These are phyloP conservation scores for Microcyclospora tardicrescens DNA, from an alignment of 2,329 filamentous ascomycete species.

Conservation along the genomic window DNA sequence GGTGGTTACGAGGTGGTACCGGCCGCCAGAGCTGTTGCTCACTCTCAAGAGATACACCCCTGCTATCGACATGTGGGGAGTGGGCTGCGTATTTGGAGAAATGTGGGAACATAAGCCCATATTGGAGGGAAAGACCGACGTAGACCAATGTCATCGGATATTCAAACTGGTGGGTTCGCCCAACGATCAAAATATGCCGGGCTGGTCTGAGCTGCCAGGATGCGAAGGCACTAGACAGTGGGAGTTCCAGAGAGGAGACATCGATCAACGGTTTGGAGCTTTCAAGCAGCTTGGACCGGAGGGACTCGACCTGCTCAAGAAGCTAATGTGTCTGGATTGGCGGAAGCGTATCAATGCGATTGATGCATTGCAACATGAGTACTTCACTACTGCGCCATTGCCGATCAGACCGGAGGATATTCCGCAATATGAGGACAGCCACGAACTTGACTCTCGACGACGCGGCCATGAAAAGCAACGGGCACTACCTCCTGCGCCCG, in stretches of 20 bases:
- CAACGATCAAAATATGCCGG: conserved; percentile 83
- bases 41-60: conserved; percentile 88
- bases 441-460: conserved; percentile 76
- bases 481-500: conserved; percentile 73
- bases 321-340: conserved; percentile 83
- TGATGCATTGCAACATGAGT: conserved; percentile 83
- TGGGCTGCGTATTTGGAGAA: conserved; percentile 96
- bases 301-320: conserved; percentile 66
- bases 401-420: conserved; percentile 76
- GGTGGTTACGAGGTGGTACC: conserved; percentile 94
- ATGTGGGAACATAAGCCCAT: conserved; percentile 95
- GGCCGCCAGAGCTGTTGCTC: conserved; percentile 82
- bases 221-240: conserved; percentile 59
- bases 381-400: conserved; percentile 67
- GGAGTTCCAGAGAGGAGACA: conserved; percentile 48
- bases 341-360: conserved; percentile 78
- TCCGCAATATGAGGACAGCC: conserved; percentile 85
- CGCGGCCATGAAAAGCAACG: conserved; percentile 80
- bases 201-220: conserved; percentile 71
- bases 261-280: conserved; percentile 56
- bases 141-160: conserved; percentile 82
- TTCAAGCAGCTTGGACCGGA: conserved; percentile 35
- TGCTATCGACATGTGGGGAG: conserved; percentile 96
- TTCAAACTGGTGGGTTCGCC: conserved; percentile 87
- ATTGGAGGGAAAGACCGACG: conserved; percentile 74